Evolutionary conservation across 176 grass and related monocot species (phyloP).

Genomic region (Oryza glumipatula): DNA sequence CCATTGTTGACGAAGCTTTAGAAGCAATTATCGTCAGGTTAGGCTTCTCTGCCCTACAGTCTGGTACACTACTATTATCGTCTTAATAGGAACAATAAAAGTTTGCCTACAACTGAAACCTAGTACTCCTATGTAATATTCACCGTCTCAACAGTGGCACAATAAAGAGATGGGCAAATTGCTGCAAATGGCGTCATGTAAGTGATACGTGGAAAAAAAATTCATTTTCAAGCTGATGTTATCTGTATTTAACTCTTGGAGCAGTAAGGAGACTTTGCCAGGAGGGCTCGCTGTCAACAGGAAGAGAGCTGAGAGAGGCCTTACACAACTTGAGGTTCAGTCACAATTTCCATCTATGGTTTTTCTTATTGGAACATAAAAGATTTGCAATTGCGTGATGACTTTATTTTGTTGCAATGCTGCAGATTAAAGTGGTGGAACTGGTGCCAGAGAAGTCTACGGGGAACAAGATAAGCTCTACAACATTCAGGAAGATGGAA

Average conservation of each 20-base stretch:
- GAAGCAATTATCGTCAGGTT: slow-evolving; percentile 96
- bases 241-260: background rate
- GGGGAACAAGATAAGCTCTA: slow-evolving; percentile 84
- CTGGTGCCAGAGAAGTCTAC: slow-evolving; percentile 67
- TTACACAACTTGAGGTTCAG: slow-evolving; percentile 68
- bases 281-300: slow-evolving; percentile 81
- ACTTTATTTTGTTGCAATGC: background rate
- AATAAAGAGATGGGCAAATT: too few relatives aligned
- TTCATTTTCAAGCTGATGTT: background rate
- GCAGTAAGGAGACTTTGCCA: slow-evolving; percentile 82
- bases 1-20: slow-evolving; percentile 62
- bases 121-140: too few relatives aligned
- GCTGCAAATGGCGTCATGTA: too few relatives aligned
- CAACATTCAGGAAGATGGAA: slow-evolving; percentile 71
- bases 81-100: background rate
- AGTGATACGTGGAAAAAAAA: background rate
- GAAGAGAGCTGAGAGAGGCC: slow-evolving; percentile 80
- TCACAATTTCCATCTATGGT: background rate
- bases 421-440: slow-evolving; percentile 81
- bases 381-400: too few relatives aligned
- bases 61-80: background rate
- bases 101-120: too few relatives aligned
- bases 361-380: background rate
- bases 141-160: too few relatives aligned
- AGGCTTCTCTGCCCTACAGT: background rate